phyloP scores from a whole-genome alignment of 2,329 filamentous ascomycete genomes.

The Exophiala sp. region DNA sequence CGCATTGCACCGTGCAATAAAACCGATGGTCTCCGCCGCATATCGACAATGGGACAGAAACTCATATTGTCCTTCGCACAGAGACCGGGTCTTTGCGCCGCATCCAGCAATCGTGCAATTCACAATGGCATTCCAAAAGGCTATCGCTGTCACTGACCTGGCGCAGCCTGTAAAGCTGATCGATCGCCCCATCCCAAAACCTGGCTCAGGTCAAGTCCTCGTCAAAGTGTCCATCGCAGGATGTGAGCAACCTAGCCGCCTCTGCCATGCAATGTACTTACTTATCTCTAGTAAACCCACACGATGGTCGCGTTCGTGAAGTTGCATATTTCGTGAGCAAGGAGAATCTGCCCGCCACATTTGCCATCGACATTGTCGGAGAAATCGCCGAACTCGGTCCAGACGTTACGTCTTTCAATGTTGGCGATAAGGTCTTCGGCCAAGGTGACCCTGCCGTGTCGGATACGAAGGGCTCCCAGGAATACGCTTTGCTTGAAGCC shows the following conservation, averaged over 20 bases:
- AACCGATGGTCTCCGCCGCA: too few species aligned
- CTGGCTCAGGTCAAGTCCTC: background rate
- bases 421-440: background rate
- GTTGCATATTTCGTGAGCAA: conserved; percentile 2
- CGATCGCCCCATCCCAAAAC: conserved; percentile 1
- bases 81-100: too few species aligned
- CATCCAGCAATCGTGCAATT: too few species aligned
- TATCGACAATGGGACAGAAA: too few species aligned
- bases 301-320: background rate
- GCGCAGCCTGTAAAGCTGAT: conserved; percentile 1
- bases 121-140: background rate
- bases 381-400: background rate
- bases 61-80: too few species aligned
- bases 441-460: conserved; percentile 1
- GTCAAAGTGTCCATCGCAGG: conserved; percentile 5
- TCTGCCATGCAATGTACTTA: background rate
- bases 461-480: conserved; percentile 2
- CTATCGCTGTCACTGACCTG: background rate
- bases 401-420: background rate
- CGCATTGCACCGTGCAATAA: too few species aligned
- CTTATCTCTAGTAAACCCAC: background rate
- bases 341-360: background rate
- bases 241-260: background rate
- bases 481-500: conserved; percentile 3
- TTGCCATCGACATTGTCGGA: conserved; percentile 2